Conservation (phyloP, 2,329 filamentous ascomycete species). For the Hypoxylon sp. region DNA sequence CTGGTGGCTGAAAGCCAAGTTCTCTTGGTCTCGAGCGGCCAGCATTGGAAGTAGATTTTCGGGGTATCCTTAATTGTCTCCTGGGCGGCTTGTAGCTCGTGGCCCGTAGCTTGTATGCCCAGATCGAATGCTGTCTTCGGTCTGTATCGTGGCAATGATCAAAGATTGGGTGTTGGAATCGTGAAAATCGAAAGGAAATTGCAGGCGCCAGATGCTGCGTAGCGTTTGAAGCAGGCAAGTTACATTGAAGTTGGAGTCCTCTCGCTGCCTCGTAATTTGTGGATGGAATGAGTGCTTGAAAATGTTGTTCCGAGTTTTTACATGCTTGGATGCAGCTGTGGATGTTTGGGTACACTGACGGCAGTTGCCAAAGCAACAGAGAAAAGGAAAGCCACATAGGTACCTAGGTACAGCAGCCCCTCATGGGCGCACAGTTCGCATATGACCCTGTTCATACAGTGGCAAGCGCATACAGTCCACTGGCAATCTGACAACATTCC, state of each 20-base stretch:
- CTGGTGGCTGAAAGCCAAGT: conserved; percentile 79
- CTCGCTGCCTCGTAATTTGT: conserved; percentile 17
- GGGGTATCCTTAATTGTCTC: not conserved
- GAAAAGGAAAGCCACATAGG: too few relatives aligned
- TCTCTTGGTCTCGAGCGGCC: conserved; percentile 86
- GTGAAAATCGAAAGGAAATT: conserved; percentile 3
- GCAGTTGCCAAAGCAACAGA: conserved; percentile 33
- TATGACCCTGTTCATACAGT: not conserved
- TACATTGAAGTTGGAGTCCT: too few relatives aligned
- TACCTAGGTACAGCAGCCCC: conserved; percentile 11
- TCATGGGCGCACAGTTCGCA: conserved; percentile 6
- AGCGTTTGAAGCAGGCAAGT: not conserved
- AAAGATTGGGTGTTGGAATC: not conserved
- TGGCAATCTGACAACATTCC: too few relatives aligned
- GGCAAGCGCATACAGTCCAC: conserved; percentile 3
- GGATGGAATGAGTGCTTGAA: conserved; percentile 12
- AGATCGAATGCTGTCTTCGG: too few relatives aligned
- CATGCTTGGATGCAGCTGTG: too few relatives aligned
- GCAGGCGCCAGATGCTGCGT: conserved; percentile 3
- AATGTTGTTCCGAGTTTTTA: conserved; percentile 31
- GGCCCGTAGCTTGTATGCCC: too few relatives aligned
- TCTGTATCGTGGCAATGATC: conserved; percentile 10
- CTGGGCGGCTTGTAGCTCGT: not conserved
- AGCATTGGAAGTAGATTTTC: conserved; percentile 65
- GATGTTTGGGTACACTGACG: conserved; percentile 16